Conservation (phyloP, 345 rosid species). For the Bruguiera sexangula region DNA sequence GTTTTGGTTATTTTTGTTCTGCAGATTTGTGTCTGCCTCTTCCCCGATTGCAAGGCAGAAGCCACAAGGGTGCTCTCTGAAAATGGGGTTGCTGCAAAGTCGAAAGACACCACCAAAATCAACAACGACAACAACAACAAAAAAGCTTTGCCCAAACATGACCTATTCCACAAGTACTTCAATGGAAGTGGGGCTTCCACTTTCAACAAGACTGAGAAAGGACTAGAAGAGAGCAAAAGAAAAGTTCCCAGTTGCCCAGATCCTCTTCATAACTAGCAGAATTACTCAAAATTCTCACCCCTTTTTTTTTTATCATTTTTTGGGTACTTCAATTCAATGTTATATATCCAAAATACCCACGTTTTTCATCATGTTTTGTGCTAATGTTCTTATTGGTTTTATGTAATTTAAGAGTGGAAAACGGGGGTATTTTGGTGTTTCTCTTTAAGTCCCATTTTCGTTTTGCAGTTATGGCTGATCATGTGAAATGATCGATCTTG, state of each 20-base stretch:
- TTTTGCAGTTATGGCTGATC: neutral
- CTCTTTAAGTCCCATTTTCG: neutral
- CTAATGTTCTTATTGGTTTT: slow-evolving; percentile 1
- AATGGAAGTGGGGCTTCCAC: slow-evolving; percentile 23
- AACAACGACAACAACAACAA: slow-evolving; percentile 6
- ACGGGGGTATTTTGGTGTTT: slow-evolving; percentile 54
- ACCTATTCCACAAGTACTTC: slow-evolving; percentile 39
- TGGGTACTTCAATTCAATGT: slow-evolving; percentile 4
- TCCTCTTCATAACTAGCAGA: slow-evolving; percentile 81
- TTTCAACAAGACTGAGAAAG: slow-evolving; percentile 35
- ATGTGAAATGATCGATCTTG: slow-evolving; percentile 4
- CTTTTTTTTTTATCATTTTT: neutral
- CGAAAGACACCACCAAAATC: neutral
- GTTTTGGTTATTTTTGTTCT: slow-evolving; percentile 15
- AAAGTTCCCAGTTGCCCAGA: slow-evolving; percentile 88
- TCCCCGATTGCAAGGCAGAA: slow-evolving; percentile 34
- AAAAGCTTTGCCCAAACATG: slow-evolving; percentile 9
- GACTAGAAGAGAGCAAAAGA: slow-evolving; percentile 56
- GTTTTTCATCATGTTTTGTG: slow-evolving; percentile 38
- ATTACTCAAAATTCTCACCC: slow-evolving; percentile 15
- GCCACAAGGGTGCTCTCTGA: slow-evolving; percentile 48
- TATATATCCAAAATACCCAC: slow-evolving; percentile 53
- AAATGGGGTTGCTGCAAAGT: slow-evolving; percentile 6
- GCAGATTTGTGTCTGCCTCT: slow-evolving; percentile 50
- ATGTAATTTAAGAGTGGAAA: slow-evolving; percentile 26